Conservation (phyloP, 2,329 filamentous ascomycete genomes). For the Talaromyces funiculosus region DNA sequence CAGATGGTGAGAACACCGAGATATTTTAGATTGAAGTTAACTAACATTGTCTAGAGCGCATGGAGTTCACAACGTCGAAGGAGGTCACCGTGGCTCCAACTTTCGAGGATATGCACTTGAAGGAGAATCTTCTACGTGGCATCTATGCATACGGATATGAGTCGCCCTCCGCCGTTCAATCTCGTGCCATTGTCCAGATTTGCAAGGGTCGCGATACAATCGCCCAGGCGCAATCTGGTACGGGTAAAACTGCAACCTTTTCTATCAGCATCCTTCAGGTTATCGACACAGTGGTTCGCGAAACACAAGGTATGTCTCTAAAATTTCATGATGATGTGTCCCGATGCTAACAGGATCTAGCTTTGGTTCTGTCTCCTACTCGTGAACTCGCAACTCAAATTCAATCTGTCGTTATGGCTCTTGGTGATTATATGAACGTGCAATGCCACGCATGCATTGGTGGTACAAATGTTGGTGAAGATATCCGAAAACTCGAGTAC, state of each 20-base stretch:
- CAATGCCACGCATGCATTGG: conserved; percentile 99
- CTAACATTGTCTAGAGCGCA: conserved; percentile 57
- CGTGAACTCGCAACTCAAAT: conserved; percentile 97
- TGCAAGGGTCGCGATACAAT: conserved; percentile 99
- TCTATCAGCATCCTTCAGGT: conserved; percentile 94
- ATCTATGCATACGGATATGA: conserved; percentile 99
- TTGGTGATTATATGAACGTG: conserved; percentile 99
- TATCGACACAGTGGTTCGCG: conserved; percentile 86
- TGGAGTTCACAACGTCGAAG: conserved; percentile 97
- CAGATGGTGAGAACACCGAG: conserved; percentile 52
- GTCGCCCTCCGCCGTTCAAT: conserved; percentile 95
- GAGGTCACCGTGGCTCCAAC: conserved; percentile 91
- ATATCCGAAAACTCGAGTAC: conserved; percentile 95
- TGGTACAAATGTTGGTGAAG: conserved; percentile 94
- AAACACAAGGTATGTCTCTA: conserved; percentile 62
- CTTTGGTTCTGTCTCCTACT: conserved; percentile 89
- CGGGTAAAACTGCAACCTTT: conserved; percentile 94
- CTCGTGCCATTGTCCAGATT: conserved; percentile 95
- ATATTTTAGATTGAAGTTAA: neutral
- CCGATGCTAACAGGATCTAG: conserved; percentile 36
- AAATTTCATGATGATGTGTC: neutral
- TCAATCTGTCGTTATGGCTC: conserved; percentile 96
- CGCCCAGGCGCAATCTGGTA: conserved; percentile 94
- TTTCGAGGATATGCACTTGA: conserved; percentile 93
- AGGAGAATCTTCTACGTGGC: conserved; percentile 92